Evolutionary conservation across 192 early-diverging fungal species (phyloP), one percentile per base, ranked within the genome.

Genomic region (Coemansia sp.): DNA sequence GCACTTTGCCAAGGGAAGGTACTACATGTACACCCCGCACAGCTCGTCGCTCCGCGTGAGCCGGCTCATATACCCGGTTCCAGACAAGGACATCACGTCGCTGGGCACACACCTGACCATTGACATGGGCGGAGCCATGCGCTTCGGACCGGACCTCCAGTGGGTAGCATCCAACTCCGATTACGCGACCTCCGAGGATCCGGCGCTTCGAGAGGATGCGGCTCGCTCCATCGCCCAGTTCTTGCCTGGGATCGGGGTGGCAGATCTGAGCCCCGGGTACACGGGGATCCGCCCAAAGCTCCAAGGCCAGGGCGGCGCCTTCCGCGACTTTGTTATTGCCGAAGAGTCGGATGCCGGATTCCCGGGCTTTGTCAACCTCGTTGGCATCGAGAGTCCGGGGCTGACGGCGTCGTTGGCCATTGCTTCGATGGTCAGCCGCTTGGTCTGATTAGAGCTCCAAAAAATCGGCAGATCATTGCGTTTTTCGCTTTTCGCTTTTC

Each of bases 381-480:
- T 88, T 3, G 93, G 93, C 34, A 92, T 95, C 33, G 93, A 95
- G 62, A 92, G 90, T 59, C 93, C 93, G 3, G 93, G 93, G 0
- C 61, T 95, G 57, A 95, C 93, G 2, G 84, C 87, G 17, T 89
- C 89, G 3, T 77, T 94, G 46, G 92, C 92, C 2, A 93, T 95
- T 45, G 92, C 88, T 2, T 3, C 22, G 11, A 69, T 75, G 70
- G 78, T 81, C 11, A 63, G 61, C 19, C 32, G 40, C 36, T 32
- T 72, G 11, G 38, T 76, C 29, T 55, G 3, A 35, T n/a, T 5
- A 40, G 29, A 40, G 38, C 42, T 45, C 42, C 42, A 45, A 45
- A 43, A 13, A 45, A 45, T 45, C 14, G 14, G 29, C 29, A 29
- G 29, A 29, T 34, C 32, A 49, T 29, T 23, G 8, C 45, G 15